These are phyloP conservation scores for Ramaria sp. DNA, from an alignment of 768 basidiomycete species.

Conservation along the genomic window DNA sequence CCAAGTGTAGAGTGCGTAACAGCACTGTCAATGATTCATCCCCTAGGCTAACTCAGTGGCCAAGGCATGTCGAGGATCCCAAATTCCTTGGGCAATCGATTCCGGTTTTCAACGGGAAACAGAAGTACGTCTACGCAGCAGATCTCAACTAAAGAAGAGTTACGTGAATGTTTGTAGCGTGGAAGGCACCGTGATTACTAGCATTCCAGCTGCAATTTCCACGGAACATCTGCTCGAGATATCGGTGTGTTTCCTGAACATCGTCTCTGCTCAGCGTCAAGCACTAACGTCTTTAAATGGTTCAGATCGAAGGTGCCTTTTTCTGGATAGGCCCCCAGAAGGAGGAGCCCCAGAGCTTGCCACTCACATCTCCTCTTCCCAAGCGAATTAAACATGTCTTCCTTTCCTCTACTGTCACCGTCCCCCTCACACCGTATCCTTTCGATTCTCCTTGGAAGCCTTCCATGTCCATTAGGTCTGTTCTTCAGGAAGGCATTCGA, in stretches of 20 bases:
- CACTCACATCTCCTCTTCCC: not conserved
- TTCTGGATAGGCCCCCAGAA: conserved; percentile 9
- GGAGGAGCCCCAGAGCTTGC: not conserved
- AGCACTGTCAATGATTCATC: not conserved
- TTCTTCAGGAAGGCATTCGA: not conserved
- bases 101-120: conserved; percentile 5
- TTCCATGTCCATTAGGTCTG: not conserved
- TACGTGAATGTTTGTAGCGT: not conserved
- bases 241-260: not conserved
- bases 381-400: conserved; percentile 6
- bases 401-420: not conserved
- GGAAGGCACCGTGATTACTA: not conserved
- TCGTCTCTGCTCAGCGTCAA: not conserved
- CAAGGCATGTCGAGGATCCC: conserved; percentile 4
- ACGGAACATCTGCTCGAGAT: not conserved
- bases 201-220: not conserved
- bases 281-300: not conserved
- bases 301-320: conserved; percentile 7
- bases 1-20: conserved; percentile 1
- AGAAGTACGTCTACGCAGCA: not conserved
- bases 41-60: not conserved
- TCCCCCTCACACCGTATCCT: not conserved
- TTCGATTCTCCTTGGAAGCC: not conserved
- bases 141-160: too few relatives aligned
- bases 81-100: conserved; percentile 3